phyloP scores from a whole-genome alignment of 768 basidiomycete genomes.

The Auriscalpium microsporum region DNA sequence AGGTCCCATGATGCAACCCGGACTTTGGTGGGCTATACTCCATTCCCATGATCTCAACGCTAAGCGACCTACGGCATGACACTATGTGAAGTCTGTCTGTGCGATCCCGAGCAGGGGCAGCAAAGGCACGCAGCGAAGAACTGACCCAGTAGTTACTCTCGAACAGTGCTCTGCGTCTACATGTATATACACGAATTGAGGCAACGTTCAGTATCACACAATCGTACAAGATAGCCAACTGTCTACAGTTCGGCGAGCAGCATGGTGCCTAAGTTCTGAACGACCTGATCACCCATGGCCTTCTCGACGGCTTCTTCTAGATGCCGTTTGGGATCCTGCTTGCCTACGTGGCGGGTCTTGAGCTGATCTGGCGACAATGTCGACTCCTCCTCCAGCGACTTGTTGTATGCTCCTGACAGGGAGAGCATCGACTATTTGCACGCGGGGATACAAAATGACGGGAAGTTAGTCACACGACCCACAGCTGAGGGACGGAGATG shows the following conservation, averaged over 20 bases:
- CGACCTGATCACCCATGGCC: constrained; percentile 96
- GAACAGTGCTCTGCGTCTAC: no score
- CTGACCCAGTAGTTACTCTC: no score
- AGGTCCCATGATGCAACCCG: constrained; percentile 2
- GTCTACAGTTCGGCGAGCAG: constrained; percentile 79
- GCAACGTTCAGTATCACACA: not conserved
- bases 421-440: constrained; percentile 75
- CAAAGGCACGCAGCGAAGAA: no score
- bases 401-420: constrained; percentile 92
- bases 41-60: not conserved
- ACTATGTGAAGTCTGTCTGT: no score
- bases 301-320: constrained; percentile 95
- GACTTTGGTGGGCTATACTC: not conserved
- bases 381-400: constrained; percentile 95
- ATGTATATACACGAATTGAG: no score
- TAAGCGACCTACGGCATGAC: no score
- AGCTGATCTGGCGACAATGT: constrained; percentile 90
- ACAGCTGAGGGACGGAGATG: constrained; percentile 18
- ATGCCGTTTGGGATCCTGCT: constrained; percentile 97
- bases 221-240: not conserved
- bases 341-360: constrained; percentile 95
- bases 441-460: not conserved
- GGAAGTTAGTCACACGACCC: not conserved
- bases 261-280: constrained; percentile 93
- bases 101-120: no score